These are phyloP conservation scores for Theileria equi DNA, from an alignment of 169 alveolate species.

Conservation along the genomic window DNA sequence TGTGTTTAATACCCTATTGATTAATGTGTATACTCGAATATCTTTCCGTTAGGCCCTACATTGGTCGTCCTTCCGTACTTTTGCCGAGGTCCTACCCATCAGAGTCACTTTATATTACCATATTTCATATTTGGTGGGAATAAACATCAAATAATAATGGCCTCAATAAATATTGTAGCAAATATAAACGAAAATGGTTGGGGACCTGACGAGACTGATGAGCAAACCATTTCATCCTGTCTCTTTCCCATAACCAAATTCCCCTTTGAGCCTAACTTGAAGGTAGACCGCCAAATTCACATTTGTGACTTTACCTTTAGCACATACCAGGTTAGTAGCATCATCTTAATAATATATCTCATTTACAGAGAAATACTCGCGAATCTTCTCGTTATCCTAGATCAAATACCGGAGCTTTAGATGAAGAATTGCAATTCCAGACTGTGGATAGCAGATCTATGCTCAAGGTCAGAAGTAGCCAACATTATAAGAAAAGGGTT, in stretches of 20 bases:
- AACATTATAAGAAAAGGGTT: constrained; percentile 62
- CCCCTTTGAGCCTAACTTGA: constrained; percentile 81
- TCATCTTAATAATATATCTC: neutral
- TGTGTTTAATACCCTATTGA: neutral
- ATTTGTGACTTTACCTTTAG: constrained; percentile 81
- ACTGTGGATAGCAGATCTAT: constrained; percentile 73
- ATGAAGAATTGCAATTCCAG: constrained; percentile 77
- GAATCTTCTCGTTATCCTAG: constrained; percentile 65
- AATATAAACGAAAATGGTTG: constrained; percentile 58
- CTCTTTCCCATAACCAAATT: constrained; percentile 70
- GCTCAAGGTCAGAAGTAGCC: constrained; percentile 60
- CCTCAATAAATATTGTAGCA: constrained; percentile 13
- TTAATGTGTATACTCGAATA: neutral
- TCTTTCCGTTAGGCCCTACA: no score
- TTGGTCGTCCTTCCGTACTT: no score
- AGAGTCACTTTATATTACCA: neutral
- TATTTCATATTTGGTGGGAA: neutral
- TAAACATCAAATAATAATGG: no score
- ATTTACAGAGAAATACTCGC: constrained; percentile 47
- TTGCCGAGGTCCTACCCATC: neutral
- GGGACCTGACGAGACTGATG: constrained; percentile 76
- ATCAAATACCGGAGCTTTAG: constrained; percentile 50
- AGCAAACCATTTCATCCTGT: constrained; percentile 68
- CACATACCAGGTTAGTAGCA: constrained; percentile 65
- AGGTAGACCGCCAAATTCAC: constrained; percentile 76